Base-by-base conservation (phyloP, 2,329 filamentous ascomycete genomes). In the Colletotrichum zoysiae region DNA sequence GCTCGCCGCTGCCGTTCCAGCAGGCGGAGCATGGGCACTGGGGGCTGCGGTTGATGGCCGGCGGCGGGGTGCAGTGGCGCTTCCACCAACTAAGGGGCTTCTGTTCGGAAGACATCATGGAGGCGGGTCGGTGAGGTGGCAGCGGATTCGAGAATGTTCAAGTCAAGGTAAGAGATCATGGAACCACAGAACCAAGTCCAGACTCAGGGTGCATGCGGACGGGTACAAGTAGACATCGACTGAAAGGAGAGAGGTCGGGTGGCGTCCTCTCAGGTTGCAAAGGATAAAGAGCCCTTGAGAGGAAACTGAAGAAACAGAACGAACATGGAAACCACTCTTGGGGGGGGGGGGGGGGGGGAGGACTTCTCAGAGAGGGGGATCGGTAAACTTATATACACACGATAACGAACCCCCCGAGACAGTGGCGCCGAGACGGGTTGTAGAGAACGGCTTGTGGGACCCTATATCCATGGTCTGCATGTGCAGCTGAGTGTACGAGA, bases 11-110 rank as follows among this genome's bases (percentile, higher is more conserved):
- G 12, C 65, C 70, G 60, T 72, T 72, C 70, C 69, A 82, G 77
- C 80, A 82, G 57, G 76, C 73, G 63, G 76, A 78, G 75, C 82
- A 84, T 64, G 81, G 81, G 67, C 82, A 84, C 26, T 77, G 73
- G 5, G 80, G 76, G 44, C 75, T 76, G 70, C 75, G 74, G 75
- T 78, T 79, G 75, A 81, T 76, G 57, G 82, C 81, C 2, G 82
- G 82, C 23, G 80, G 79, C 65, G 82, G 81, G 59, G 81, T 76
- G 73, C 81, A 82, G 78, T 83, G 82, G 73, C 81, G 81, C 60
- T 80, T 79, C 71, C 82, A 83, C 82, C 82, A 84, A 74, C 76
- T 78, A 61, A 78, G 79, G 57, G 74, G 76, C 67, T 74, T 74
- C 55, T 74, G 71, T 50, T 62, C 42, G 18, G 71, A 26, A 63